These are phyloP conservation scores for Flueggea neowawraea DNA, from an alignment of 441 rosid species.

Conservation along the genomic window DNA sequence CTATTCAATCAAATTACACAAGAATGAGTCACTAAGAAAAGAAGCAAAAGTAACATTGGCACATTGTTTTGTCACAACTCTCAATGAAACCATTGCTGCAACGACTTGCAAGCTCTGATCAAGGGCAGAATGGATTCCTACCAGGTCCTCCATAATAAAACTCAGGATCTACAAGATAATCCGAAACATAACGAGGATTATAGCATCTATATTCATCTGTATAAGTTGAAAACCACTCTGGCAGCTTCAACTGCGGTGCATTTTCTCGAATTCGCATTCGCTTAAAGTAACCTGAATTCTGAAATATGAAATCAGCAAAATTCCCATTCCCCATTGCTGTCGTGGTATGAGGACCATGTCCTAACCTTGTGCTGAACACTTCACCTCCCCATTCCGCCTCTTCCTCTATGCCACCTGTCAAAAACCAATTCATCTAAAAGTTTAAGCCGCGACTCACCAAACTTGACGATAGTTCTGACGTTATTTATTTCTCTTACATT, in stretches of 20 bases:
- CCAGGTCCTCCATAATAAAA: slow-evolving; percentile 88
- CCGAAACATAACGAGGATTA: slow-evolving; percentile 19
- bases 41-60: no score
- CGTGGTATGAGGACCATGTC: slow-evolving; percentile 43
- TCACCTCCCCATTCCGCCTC: slow-evolving; percentile 75
- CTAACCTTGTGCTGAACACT: slow-evolving; percentile 55
- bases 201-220: slow-evolving; percentile 52
- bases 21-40: no score
- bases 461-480: no score
- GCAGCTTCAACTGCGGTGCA: slow-evolving; percentile 41
- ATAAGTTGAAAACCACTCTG: slow-evolving; percentile 26
- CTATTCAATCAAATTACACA: no score
- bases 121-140: slow-evolving; percentile 44
- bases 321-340: slow-evolving; percentile 69
- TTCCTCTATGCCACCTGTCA: slow-evolving; percentile 27
- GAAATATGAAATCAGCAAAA: slow-evolving; percentile 26
- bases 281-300: slow-evolving; percentile 38
- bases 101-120: background rate
- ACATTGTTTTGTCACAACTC: no score
- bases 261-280: slow-evolving; percentile 47
- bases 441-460: slow-evolving; percentile 1
- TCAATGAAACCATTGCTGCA: no score
- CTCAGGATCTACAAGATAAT: slow-evolving; percentile 45
- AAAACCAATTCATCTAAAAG: no score
- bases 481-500: no score